Evolutionary conservation across 2,329 filamentous ascomycete genomes (phyloP), one percentile per base, ranked within the genome.

Genomic region (Hypoxylon sp.): DNA sequence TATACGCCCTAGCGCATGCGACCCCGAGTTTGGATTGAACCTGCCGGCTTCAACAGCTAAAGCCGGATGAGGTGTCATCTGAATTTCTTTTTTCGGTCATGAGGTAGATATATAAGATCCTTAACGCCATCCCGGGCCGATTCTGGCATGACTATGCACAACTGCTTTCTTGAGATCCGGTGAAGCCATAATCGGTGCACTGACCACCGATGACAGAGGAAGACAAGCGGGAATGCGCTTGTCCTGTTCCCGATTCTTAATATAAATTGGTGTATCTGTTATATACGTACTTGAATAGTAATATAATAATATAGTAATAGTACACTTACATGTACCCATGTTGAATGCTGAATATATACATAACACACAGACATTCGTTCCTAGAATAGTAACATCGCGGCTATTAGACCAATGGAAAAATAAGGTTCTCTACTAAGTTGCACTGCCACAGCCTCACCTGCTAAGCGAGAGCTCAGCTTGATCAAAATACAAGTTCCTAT

Each of bases 401-500:
- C 62, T 60, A 60, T 38, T 19, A 14, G 43, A 9, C 66, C 63
- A 69, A 69, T 69, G 25, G 55, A 13, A 57, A n/a, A 34, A 17
- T 53, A 51, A 28, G 7, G 32, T 58, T 46, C 30, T 43, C 23
- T 14, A 13, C 25, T 28, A 30, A 43, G 17, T 17, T 58, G 56
- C 67, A 63, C 64, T 51, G 57, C 43, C 58, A 63, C 43, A 64
- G 52, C 60, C 60, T 51, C 60, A 61, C 41, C 63, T 43, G 59
- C 55, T 60, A 63, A 67, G 64, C 41, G 59, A 63, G 4, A 11
- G 17, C 41, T 67, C 59, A 67, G 64, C 64, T 67, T n/a, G n/a
- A 28, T 5, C 6, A 32, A 58, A 45, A n/a, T 9, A 6, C 7
- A 32, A 14, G 36, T 52, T 59, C 17, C 43, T 6, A 60, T 60